Evolutionary conservation across 306 rosid species (phyloP).

Genomic region (Cucurbita maxima): DNA sequence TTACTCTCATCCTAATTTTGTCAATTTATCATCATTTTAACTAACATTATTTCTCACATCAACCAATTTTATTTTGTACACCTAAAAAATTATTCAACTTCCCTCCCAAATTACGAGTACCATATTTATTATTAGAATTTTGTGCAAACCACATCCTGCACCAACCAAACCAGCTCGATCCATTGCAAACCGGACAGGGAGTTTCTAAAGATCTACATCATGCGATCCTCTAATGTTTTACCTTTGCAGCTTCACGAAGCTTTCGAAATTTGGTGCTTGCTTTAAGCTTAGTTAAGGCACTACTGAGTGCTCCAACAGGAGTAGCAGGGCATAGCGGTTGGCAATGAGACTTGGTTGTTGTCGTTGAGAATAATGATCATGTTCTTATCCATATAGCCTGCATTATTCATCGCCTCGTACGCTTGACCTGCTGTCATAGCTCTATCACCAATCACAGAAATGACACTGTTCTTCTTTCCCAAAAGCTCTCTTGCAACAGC

Average conservation of each 20-base stretch:
- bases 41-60: too few species aligned
- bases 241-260: slow-evolving; percentile 83
- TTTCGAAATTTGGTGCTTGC: slow-evolving; percentile 64
- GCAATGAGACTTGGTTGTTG: slow-evolving; percentile 90
- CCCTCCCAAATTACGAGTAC: too few species aligned
- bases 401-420: slow-evolving; percentile 92
- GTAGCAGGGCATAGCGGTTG: slow-evolving; percentile 83
- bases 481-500: slow-evolving; percentile 83
- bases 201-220: slow-evolving; percentile 83
- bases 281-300: slow-evolving; percentile 65
- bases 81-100: too few species aligned
- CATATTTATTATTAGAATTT: too few species aligned
- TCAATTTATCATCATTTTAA: too few species aligned
- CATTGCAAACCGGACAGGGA: slow-evolving; percentile 83
- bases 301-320: slow-evolving; percentile 83
- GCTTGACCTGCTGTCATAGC: slow-evolving; percentile 98
- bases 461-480: slow-evolving; percentile 53
- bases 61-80: too few species aligned
- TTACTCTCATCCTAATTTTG: too few species aligned
- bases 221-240: slow-evolving; percentile 14
- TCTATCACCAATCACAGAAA: slow-evolving; percentile 92
- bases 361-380: slow-evolving; percentile 76
- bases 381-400: slow-evolving; percentile 71
- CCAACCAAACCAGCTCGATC: slow-evolving; percentile 94
- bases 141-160: too few species aligned